phyloP scores from a whole-genome alignment of 2,329 filamentous ascomycete genomes.

The Cladophialophora carrionii region DNA sequence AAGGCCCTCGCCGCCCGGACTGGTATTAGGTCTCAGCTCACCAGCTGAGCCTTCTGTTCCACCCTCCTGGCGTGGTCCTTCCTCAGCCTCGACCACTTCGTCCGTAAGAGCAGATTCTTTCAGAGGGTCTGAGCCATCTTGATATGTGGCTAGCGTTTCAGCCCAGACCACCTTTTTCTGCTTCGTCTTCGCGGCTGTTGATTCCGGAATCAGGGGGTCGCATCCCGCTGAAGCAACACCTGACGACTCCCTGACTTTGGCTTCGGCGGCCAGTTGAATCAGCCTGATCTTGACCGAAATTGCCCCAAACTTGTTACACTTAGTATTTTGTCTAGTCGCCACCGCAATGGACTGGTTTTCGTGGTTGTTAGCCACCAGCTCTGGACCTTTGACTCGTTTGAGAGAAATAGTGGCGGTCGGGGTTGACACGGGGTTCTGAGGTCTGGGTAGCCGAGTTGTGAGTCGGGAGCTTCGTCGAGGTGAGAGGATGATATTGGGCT shows the following conservation, averaged over 20 bases:
- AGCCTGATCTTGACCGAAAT: constrained; percentile 29
- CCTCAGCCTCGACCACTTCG: neutral
- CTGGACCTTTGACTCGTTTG: constrained; percentile 50
- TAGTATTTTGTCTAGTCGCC: constrained; percentile 49
- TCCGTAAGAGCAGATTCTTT: neutral
- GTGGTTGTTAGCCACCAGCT: constrained; percentile 50
- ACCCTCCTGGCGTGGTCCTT: neutral
- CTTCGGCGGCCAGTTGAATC: constrained; percentile 34
- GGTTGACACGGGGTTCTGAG: constrained; percentile 27
- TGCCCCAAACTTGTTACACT: constrained; percentile 48
- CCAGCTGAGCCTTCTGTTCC: neutral
- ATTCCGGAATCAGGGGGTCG: neutral
- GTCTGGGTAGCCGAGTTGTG: constrained; percentile 37
- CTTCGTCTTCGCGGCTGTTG: constrained; percentile 7
- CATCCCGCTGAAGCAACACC: neutral
- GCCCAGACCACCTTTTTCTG: constrained; percentile 13
- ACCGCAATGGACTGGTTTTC: constrained; percentile 50
- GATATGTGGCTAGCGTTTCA: constrained; percentile 10
- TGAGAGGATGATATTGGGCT: constrained; percentile 18
- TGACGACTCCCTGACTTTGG: constrained; percentile 20
- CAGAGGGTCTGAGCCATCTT: constrained; percentile 3
- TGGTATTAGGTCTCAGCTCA: neutral
- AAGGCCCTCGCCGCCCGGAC: neutral
- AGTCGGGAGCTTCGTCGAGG: constrained; percentile 46
- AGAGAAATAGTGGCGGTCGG: constrained; percentile 48